Percentiles rank a stretch among this genome's conserved stretches.
phyloP scores from a whole-genome alignment of 768 basidiomycete genomes.

The Phylloporus sp. region DNA sequence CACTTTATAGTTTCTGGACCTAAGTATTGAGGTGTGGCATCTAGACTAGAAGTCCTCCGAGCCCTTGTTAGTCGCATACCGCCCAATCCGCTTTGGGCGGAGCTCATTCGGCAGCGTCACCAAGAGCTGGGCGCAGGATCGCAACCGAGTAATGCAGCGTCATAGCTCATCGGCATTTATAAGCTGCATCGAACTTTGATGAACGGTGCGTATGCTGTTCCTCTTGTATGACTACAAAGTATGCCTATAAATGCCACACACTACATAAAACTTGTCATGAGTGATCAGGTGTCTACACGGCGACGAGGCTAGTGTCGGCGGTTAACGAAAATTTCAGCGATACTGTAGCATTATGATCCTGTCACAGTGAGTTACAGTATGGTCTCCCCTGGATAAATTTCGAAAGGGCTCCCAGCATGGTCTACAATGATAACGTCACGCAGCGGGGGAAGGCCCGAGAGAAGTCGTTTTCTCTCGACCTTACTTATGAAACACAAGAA shows the following conservation, averaged over 20 bases:
- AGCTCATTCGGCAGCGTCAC: slow-evolving; percentile 82
- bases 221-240: slow-evolving; percentile 20
- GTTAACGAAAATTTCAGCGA: no score
- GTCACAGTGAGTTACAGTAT: no score
- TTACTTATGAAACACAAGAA: no score
- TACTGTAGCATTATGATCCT: no score
- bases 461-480: no score
- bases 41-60: slow-evolving; percentile 79
- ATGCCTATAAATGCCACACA: slow-evolving; percentile 17
- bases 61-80: slow-evolving; percentile 87
- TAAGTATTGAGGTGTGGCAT: slow-evolving; percentile 2
- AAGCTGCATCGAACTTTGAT: background rate
- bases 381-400: no score
- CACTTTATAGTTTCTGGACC: background rate
- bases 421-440: no score
- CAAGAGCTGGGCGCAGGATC: slow-evolving; percentile 36
- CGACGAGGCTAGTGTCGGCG: no score
- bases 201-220: slow-evolving; percentile 12
- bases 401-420: no score
- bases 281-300: background rate
- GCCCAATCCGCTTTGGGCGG: slow-evolving; percentile 90
- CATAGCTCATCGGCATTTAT: background rate
- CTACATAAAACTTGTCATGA: background rate
- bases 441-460: no score
- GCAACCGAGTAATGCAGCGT: background rate